A percentile compares a stretch with the other conserved stretches of the same genome.
Evolutionary conservation across 1,139 yeast species (phyloP).

Genomic region (Fermentozyma sake): DNA sequence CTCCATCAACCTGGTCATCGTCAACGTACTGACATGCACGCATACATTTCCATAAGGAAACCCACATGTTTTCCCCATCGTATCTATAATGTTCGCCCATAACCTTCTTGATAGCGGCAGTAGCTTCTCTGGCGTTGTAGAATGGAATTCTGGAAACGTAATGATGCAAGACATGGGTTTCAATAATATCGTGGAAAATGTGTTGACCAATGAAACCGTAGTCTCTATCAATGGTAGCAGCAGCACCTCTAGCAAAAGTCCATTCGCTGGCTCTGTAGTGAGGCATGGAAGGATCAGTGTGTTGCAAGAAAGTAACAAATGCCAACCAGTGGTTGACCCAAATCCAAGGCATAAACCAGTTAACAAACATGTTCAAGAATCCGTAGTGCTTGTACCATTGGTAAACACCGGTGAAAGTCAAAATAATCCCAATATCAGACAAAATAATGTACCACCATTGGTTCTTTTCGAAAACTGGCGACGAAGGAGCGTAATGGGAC

Average conservation of each 20-base stretch:
- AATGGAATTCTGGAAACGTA: conserved; percentile 60
- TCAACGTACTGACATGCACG: conserved; percentile 59
- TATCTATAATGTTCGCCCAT: conserved; percentile 57
- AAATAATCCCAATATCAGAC: conserved; percentile 50
- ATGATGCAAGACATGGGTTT: conserved; percentile 62
- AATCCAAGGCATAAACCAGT: conserved; percentile 54
- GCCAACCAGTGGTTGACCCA: conserved; percentile 65
- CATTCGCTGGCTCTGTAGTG: conserved; percentile 55
- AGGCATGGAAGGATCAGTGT: conserved; percentile 54
- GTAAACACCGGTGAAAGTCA: conserved; percentile 38
- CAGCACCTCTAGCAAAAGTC: conserved; percentile 66
- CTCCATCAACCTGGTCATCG: conserved; percentile 45
- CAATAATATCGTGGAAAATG: conserved; percentile 61
- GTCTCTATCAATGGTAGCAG: conserved; percentile 60
- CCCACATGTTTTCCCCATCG: conserved; percentile 55
- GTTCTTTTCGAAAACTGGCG: conserved; percentile 51
- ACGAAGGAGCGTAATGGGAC: conserved; percentile 49
- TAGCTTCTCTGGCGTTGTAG: conserved; percentile 58
- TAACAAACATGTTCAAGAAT: conserved; percentile 41
- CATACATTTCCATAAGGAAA: conserved; percentile 50
- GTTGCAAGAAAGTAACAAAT: conserved; percentile 58
- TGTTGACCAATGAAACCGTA: conserved; percentile 56
- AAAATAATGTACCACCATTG: conserved; percentile 53
- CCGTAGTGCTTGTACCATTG: conserved; percentile 48
- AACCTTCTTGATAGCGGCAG: conserved; percentile 53